phyloP scores from a whole-genome alignment of 2,329 filamentous ascomycete species.

The Dactylellina leptospora region DNA sequence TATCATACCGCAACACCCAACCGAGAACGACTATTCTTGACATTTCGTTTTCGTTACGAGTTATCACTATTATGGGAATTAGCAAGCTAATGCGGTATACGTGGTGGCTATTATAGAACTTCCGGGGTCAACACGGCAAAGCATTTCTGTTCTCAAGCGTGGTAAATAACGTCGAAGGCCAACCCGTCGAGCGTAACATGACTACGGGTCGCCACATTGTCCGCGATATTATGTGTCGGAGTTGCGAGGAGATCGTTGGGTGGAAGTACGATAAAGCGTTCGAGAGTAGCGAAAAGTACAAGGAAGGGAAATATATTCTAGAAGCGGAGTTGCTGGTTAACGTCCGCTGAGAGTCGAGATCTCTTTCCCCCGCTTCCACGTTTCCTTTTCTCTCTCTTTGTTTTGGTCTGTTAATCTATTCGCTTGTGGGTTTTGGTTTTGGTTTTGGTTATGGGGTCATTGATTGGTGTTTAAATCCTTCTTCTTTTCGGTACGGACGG shows the following conservation, averaged over 20 bases:
- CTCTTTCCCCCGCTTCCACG: not conserved
- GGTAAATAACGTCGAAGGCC: constrained; percentile 85
- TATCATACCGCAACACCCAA: no score
- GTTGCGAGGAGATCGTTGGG: constrained; percentile 91
- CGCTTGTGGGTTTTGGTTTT: constrained; percentile 12
- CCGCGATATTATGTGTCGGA: constrained; percentile 87
- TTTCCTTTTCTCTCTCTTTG: constrained; percentile 9
- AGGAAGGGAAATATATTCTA: constrained; percentile 97
- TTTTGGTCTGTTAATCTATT: no score
- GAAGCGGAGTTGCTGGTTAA: constrained; percentile 88
- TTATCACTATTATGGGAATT: no score
- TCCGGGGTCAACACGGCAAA: constrained; percentile 97
- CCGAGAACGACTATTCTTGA: no score
- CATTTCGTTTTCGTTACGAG: no score
- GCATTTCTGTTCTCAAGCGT: constrained; percentile 95
- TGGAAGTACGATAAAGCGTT: constrained; percentile 99
- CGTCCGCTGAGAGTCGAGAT: constrained; percentile 63
- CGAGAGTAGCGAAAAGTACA: constrained; percentile 92
- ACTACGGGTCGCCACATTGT: constrained; percentile 95
- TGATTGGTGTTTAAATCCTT: not conserved
- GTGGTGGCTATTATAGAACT: constrained; percentile 76
- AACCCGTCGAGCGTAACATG: constrained; percentile 95
- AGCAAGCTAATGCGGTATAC: no score
- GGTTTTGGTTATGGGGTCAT: not conserved
- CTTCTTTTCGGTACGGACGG: not conserved